A percentile compares a stretch with the other conserved stretches of the same genome.
Conservation (phyloP, 2,329 filamentous ascomycete species). For the Colletotrichum siamense region DNA sequence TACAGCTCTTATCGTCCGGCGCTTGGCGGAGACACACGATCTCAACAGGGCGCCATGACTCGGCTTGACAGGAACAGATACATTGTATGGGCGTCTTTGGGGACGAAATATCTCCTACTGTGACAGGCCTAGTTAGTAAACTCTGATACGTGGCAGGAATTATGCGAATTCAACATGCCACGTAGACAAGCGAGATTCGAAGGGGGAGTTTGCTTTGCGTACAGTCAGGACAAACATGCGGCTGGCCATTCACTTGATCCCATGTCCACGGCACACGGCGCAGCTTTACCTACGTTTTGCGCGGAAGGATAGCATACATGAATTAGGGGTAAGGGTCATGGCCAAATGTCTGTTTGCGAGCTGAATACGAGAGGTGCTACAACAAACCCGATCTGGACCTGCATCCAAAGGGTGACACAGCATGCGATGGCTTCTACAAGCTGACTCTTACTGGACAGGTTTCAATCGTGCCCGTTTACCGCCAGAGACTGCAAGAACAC, state of each 20-base stretch:
- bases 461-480: not conserved
- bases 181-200: fast-evolving
- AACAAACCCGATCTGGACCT: not conserved
- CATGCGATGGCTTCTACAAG: fast-evolving
- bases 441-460: not conserved
- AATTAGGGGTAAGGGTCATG: not conserved
- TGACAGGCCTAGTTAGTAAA: not conserved
- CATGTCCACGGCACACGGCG: fast-evolving
- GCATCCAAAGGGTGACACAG: not conserved
- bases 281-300: not conserved
- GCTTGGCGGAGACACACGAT: not conserved
- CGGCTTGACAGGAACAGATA: not conserved
- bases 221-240: not conserved
- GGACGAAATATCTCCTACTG: not conserved
- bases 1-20: not conserved
- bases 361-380: not conserved
- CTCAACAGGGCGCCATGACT: not conserved
- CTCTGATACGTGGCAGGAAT: not conserved
- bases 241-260: not conserved
- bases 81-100: not conserved
- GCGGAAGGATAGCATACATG: no score
- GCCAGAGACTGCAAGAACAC: not conserved
- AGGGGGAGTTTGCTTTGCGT: not conserved
- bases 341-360: fast-evolving
- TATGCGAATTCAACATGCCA: fast-evolving